phyloP scores from a whole-genome alignment of 805 yeast species.

The Komagataella kurtzmanii region DNA sequence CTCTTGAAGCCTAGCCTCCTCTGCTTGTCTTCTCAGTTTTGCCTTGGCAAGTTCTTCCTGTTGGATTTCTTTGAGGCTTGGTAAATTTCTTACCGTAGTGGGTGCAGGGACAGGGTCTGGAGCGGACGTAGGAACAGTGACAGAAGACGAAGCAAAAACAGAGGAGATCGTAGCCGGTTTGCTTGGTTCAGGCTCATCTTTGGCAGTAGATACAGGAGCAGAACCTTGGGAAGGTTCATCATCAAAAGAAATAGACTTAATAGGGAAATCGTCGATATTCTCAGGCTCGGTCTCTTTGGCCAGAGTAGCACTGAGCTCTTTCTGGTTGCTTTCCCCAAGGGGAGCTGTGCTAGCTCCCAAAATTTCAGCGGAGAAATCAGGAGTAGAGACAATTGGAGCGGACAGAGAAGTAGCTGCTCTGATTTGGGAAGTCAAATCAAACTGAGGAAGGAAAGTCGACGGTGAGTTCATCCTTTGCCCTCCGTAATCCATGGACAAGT shows the following conservation, averaged over 20 bases:
- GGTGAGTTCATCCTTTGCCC: not conserved
- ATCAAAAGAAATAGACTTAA: not conserved
- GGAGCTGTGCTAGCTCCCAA: not conserved
- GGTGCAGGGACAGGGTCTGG: not conserved
- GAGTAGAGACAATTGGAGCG: not conserved
- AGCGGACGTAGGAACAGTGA: not conserved
- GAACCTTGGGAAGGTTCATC: not conserved
- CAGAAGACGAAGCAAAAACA: not conserved
- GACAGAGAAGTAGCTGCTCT: not conserved
- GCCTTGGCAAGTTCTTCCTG: conserved; percentile 1
- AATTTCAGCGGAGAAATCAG: not conserved
- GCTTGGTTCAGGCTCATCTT: not conserved
- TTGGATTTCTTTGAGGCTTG: not conserved
- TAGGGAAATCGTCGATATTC: not conserved
- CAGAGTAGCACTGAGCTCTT: not conserved
- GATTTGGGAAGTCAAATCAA: conserved; percentile 1
- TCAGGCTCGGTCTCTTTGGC: not conserved
- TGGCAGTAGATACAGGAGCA: not conserved
- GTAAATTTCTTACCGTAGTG: not conserved
- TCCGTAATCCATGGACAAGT: not conserved
- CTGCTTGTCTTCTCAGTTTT: not conserved
- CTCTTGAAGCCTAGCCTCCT: not conserved
- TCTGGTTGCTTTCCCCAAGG: not conserved
- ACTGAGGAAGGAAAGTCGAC: not conserved
- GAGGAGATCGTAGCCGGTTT: not conserved